Conservation (phyloP, 352 stramenopile species). For the Phytophthora tentaculata region DNA sequence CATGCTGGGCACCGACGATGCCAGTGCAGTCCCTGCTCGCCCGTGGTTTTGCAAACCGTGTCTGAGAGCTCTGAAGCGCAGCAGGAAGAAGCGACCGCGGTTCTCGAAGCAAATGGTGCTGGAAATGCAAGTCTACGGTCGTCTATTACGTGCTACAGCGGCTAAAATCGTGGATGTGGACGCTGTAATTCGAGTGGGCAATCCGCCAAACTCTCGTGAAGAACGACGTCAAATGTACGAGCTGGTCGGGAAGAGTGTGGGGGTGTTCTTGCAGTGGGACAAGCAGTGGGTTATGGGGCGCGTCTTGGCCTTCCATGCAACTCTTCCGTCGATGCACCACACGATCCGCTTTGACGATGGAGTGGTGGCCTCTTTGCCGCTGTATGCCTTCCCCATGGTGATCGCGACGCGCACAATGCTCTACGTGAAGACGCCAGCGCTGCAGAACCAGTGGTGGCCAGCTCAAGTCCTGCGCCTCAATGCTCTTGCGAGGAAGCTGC, state of each 20-base stretch:
- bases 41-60: slow-evolving; percentile 81
- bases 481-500: slow-evolving; percentile 53
- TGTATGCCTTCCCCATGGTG: slow-evolving; percentile 76
- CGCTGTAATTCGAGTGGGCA: slow-evolving; percentile 49
- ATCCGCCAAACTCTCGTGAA: slow-evolving; percentile 48
- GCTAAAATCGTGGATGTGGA: slow-evolving; percentile 66
- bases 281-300: slow-evolving; percentile 82
- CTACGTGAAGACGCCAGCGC: slow-evolving; percentile 68
- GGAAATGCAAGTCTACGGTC: slow-evolving; percentile 83
- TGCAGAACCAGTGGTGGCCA: slow-evolving; percentile 79
- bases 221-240: slow-evolving; percentile 62
- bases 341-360: slow-evolving; percentile 79
- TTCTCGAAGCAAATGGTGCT: slow-evolving; percentile 89
- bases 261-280: slow-evolving; percentile 75
- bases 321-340: slow-evolving; percentile 56
- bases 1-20: slow-evolving; percentile 49
- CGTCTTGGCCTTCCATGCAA: slow-evolving; percentile 65
- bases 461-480: slow-evolving; percentile 76
- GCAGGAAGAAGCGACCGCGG: slow-evolving; percentile 77
- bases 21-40: slow-evolving; percentile 48
- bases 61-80: slow-evolving; percentile 72
- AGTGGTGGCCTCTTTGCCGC: slow-evolving; percentile 55
- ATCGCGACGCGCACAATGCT: slow-evolving; percentile 71
- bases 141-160: slow-evolving; percentile 66
- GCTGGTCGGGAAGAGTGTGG: slow-evolving; percentile 75